Evolutionary conservation across 1,139 yeast genomes (phyloP), one percentile per base, ranked within the genome.

Genomic region (Casaregolazyma suthepensis): DNA sequence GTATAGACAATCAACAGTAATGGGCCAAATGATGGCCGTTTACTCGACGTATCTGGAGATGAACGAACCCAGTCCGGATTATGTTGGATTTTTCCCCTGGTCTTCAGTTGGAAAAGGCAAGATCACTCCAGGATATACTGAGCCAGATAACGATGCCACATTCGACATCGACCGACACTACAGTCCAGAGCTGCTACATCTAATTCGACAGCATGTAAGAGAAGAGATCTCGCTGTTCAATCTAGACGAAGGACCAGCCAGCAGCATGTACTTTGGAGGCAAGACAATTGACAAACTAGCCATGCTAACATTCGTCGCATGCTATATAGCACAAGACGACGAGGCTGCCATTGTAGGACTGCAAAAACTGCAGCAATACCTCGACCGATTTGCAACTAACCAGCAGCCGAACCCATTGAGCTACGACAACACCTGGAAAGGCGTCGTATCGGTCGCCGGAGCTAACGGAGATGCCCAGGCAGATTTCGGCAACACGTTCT

Each of bases 271-370:
- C 67, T 79, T 69, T 61, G 72, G 85, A 9, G 93, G 91, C 54
- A 85, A 85, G 66, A 75, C 78, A 18, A 62, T 85, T 48, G 89
- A 83, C 67, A 85, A 84, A 69, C 84, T 77, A 62, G 89, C 90
- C 2, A 79, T 81, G 65, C 77, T 85, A 49, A 73, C 84, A 54
- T 76, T 82, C 59, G 82, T 81, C 7, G 77, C 81, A 35, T 72
- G 78, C 60, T 57, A 78, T 44, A 75, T 83, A 38, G 67, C 82
- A 52, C 67, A 74, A 46, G 84, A 82, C 62, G 73, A 75, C 3
- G 73, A 65, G 6, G 75, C 75, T 17, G 73, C 87, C 3, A 61
- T 70, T 31, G 61, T 72, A 7, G 73, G 84, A 4, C 72, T 84
- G 52, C 64, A 62, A 3, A 71, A 70, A 40, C 57, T 85, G 64